Percentiles rank a stretch among this genome's conserved stretches.
Conservation (phyloP, 2,329 filamentous ascomycete genomes). For the Dothidotthia symphoricarpi region DNA sequence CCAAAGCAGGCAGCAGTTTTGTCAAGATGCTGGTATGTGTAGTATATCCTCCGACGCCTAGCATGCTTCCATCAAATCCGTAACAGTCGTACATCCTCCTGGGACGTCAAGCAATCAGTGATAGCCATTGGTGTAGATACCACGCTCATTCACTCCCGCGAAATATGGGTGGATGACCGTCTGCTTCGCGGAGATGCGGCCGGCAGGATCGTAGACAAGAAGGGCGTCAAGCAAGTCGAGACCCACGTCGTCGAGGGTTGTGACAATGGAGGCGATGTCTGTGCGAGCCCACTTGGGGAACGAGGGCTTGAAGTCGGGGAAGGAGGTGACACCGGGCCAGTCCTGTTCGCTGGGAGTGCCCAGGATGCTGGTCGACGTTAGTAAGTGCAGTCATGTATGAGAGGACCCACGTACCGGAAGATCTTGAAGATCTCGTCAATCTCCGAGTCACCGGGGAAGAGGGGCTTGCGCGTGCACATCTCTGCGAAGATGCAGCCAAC, state of each 20-base stretch:
- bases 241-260: slow-evolving; percentile 69
- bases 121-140: slow-evolving; percentile 43
- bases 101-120: slow-evolving; percentile 22
- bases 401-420: slow-evolving; percentile 64
- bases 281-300: slow-evolving; percentile 89
- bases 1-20: slow-evolving; percentile 20
- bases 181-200: slow-evolving; percentile 85
- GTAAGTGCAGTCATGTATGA: background rate
- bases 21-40: slow-evolving; percentile 10
- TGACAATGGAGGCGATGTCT: slow-evolving; percentile 63
- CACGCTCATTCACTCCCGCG: slow-evolving; percentile 46
- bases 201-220: slow-evolving; percentile 83
- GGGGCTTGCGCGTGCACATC: slow-evolving; percentile 90
- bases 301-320: slow-evolving; percentile 88
- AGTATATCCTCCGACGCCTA: slow-evolving; percentile 11
- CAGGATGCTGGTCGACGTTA: slow-evolving; percentile 51
- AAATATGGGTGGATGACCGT: slow-evolving; percentile 85
- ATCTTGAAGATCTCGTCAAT: slow-evolving; percentile 95
- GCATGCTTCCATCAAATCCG: slow-evolving; percentile 23
- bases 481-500: slow-evolving; percentile 93
- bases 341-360: slow-evolving; percentile 78
- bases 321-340: slow-evolving; percentile 92
- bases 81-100: slow-evolving; percentile 33
- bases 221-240: slow-evolving; percentile 68
- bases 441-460: slow-evolving; percentile 90